These are phyloP conservation scores for Penicillium sp. DNA, from an alignment of 2,329 filamentous ascomycete species.

Conservation along the genomic window DNA sequence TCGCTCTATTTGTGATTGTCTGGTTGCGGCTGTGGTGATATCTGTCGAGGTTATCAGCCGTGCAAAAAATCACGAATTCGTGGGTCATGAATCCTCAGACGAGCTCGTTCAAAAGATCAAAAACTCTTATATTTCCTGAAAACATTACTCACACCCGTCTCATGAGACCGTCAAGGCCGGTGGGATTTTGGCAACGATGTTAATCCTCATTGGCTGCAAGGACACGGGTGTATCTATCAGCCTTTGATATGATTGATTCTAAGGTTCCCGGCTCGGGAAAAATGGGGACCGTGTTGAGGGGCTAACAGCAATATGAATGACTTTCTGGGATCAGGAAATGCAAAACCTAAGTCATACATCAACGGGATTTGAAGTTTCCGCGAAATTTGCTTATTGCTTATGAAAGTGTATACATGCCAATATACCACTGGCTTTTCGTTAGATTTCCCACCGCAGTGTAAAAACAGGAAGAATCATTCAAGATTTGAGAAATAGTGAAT, in stretches of 20 bases:
- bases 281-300: too few species aligned
- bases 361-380: too few species aligned
- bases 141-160: background rate
- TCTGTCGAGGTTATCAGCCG: background rate
- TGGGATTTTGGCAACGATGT: background rate
- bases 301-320: background rate
- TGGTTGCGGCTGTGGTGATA: background rate
- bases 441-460: too few species aligned
- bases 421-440: too few species aligned
- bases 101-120: background rate
- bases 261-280: too few species aligned
- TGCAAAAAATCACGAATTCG: background rate
- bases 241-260: background rate
- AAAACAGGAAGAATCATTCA: too few species aligned
- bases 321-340: background rate
- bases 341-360: background rate
- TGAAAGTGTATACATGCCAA: too few species aligned
- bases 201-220: background rate
- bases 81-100: background rate
- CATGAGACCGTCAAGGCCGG: background rate
- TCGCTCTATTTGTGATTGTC: background rate
- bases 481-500: too few species aligned
- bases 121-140: background rate
- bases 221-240: background rate
- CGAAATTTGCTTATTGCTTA: too few species aligned